Conservation (phyloP, 306 rosid genomes). For the Dalbergia cochinchinensis region DNA sequence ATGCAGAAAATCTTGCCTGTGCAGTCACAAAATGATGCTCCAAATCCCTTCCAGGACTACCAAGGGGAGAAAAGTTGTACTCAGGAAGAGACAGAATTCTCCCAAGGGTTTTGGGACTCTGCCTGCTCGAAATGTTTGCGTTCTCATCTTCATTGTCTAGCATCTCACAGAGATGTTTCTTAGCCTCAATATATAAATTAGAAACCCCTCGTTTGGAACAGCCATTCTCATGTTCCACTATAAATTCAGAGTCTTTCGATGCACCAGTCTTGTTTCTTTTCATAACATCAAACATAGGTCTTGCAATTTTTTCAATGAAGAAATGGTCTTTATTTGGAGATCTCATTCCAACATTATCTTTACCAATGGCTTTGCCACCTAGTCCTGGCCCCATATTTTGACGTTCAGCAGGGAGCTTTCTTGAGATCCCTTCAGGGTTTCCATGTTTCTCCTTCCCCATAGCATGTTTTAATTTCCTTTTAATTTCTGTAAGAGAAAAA, state of each 20-base stretch:
- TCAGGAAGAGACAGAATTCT: conserved; percentile 87
- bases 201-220: conserved; percentile 56
- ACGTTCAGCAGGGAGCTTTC: conserved; percentile 37
- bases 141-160: conserved; percentile 73
- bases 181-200: conserved; percentile 80
- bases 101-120: conserved; percentile 78
- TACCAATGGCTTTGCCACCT: conserved; percentile 51
- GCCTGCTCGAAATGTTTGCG: conserved; percentile 57
- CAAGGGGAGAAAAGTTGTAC: conserved; percentile 73
- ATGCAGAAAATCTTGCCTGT: conserved; percentile 61
- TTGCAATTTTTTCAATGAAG: conserved; percentile 75
- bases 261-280: conserved; percentile 60
- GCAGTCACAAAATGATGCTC: conserved; percentile 64
- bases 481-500: conserved; percentile 82
- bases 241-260: conserved; percentile 61
- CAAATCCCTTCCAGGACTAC: conserved; percentile 78
- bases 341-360: conserved; percentile 65
- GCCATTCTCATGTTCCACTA: conserved; percentile 52
- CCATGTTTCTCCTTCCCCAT: conserved; percentile 84
- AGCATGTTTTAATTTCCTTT: conserved; percentile 80
- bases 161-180: conserved; percentile 88
- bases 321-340: conserved; percentile 79
- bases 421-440: conserved; percentile 48
- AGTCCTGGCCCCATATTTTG: conserved; percentile 48
- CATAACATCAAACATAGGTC: conserved; percentile 61